Evolutionary conservation across 2,329 filamentous ascomycete species (phyloP).

Genomic region (Nemania abortiva): DNA sequence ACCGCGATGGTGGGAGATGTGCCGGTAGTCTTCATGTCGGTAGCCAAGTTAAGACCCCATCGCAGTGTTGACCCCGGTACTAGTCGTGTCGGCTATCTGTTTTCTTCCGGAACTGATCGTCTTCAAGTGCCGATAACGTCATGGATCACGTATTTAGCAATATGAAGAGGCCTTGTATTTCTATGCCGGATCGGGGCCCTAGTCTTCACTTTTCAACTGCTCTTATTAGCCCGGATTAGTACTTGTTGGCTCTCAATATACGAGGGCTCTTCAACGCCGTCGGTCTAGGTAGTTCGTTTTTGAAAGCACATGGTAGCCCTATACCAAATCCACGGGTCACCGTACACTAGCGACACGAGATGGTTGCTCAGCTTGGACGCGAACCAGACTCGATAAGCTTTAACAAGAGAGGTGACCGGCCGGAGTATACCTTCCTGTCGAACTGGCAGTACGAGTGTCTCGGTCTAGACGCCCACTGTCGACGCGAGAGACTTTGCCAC

Average conservation of each 20-base stretch:
- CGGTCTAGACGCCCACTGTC: conserved; percentile 1
- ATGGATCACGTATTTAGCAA: conserved; percentile 9
- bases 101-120: conserved; percentile 31
- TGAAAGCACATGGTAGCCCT: conserved; percentile 18
- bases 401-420: conserved; percentile 3
- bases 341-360: conserved; percentile 14
- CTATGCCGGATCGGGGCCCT: not conserved
- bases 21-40: conserved; percentile 32
- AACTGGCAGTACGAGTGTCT: conserved; percentile 11
- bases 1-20: conserved; percentile 27
- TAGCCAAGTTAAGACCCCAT: conserved; percentile 27
- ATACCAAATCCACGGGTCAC: conserved; percentile 29
- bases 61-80: conserved; percentile 17
- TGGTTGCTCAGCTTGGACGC: conserved; percentile 34
- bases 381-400: conserved; percentile 10
- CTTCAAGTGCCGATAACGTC: conserved; percentile 34
- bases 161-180: conserved; percentile 9
- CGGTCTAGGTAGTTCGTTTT: not conserved
- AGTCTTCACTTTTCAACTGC: not conserved
- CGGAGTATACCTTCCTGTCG: conserved; percentile 7
- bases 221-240: not conserved
- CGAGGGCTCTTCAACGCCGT: not conserved
- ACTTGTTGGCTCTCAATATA: not conserved
- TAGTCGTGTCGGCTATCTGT: conserved; percentile 34
- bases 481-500: conserved; percentile 6